Evolutionary conservation across 495 filamentous ascomycete species (phyloP), one percentile per base, ranked within the genome.

Genomic region (Friedmanniomyces endolithicus): DNA sequence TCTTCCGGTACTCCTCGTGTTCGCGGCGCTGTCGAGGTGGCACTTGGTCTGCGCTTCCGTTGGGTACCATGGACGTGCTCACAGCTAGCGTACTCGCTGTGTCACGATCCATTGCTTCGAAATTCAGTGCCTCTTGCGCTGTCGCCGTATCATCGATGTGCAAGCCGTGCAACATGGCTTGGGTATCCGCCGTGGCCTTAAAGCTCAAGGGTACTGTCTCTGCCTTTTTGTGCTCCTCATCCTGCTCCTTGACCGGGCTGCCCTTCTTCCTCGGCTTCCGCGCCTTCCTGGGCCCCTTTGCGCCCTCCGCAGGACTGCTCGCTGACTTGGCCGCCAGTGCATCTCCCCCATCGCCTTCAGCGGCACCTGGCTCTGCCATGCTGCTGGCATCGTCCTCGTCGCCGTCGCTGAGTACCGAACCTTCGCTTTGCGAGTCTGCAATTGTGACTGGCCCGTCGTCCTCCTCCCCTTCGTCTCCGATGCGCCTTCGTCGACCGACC

Each of bases 1-100:
- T 84, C 71, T 86, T 87, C 67, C 82, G 79, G 68, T 90, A 88
- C 63, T 95, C 88, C 41, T 96, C 90, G 62, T 94, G 86, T 61
- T 95, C 90, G 50, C 84, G 81, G 50, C 87, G 81, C 69, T 84
- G 81, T 53, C 76, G 75, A 45, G 92, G 85, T 52, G 78, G 75
- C 35, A 78, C 67, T 17, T 74, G 72, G 57, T 84, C 75, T 44
- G 68, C 62, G 27, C 55, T 61, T 6, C 50, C 53, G 27, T 52
- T 55, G 0, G 45, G 23, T 22, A 50, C 39, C 20, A 62, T 50
- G 22, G 61, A 53, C 27, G 60, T 52, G 29, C 56, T 54, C 19
- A 58, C 62, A 6, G 53, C 31, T 19, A 22, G 51, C 37, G 23
- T 37, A 31, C 6, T 44, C 24, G 35, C 37, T 11, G 27, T 39